Percentiles rank a stretch among this genome's conserved stretches.
These are phyloP conservation scores for Beta macrorhiza DNA, from an alignment of 179 eudicot species.

Conservation along the genomic window DNA sequence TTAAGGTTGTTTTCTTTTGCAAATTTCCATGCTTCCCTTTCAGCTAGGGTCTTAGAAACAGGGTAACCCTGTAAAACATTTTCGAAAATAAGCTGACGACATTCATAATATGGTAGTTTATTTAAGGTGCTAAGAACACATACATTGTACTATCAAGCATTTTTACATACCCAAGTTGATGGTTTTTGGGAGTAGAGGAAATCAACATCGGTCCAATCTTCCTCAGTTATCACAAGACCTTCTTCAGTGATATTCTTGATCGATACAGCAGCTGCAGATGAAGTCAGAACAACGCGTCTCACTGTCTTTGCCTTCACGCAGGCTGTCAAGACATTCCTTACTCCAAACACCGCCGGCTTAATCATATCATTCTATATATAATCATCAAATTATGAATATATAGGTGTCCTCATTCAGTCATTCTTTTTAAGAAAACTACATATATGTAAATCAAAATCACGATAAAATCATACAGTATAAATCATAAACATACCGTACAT, in stretches of 20 bases:
- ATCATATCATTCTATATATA: conserved; percentile 68
- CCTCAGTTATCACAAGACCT: conserved; percentile 57
- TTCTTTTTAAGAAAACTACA: no score
- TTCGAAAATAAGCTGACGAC: background rate
- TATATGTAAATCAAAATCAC: no score
- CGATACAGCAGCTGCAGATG: conserved; percentile 72
- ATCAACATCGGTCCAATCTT: conserved; percentile 66
- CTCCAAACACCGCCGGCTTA: conserved; percentile 68
- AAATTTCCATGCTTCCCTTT: conserved; percentile 67
- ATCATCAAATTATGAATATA: background rate
- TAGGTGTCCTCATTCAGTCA: no score
- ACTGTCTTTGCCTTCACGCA: conserved; percentile 53
- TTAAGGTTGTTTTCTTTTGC: conserved; percentile 62
- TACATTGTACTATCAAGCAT: background rate
- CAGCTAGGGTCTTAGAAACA: conserved; percentile 65
- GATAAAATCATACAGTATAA: no score
- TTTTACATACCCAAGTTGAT: conserved; percentile 61
- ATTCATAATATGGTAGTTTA: background rate
- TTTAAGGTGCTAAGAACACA: background rate
- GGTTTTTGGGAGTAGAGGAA: conserved; percentile 56
- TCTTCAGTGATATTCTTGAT: conserved; percentile 50
- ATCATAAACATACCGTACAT: no score
- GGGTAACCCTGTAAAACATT: conserved; percentile 54
- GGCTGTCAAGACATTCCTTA: conserved; percentile 54
- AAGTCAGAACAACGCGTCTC: conserved; percentile 66